Evolutionary conservation across 2,329 filamentous ascomycete species (phyloP).

Genomic region (Beauveria caledonica): DNA sequence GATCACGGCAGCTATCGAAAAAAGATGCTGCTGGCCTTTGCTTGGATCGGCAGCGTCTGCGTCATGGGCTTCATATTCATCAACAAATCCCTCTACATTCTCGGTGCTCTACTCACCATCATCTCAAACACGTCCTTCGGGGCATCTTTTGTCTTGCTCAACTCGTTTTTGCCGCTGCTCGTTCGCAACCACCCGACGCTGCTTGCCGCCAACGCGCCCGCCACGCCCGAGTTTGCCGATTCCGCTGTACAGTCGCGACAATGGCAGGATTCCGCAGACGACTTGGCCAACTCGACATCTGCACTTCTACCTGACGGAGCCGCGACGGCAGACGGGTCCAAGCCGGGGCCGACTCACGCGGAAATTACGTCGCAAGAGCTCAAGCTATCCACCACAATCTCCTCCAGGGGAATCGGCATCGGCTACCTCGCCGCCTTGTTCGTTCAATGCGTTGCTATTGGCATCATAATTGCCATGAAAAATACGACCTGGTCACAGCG

Average conservation of each 20-base stretch:
- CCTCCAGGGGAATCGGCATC: conserved; percentile 85
- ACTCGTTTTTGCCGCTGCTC: conserved; percentile 87
- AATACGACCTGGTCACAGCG: conserved; percentile 81
- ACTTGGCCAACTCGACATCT: conserved; percentile 35
- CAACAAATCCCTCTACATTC: conserved; percentile 63
- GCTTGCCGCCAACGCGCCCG: conserved; percentile 20
- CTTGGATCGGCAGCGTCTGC: conserved; percentile 66
- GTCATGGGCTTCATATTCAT: conserved; percentile 88
- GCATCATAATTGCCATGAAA: conserved; percentile 62
- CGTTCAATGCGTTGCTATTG: conserved; percentile 72
- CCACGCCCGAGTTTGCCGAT: conserved; percentile 24
- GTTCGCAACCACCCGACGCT: conserved; percentile 71
- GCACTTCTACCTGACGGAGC: conserved; percentile 35
- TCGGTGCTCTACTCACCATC: conserved; percentile 79
- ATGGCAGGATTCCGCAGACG: conserved; percentile 25
- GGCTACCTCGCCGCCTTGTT: conserved; percentile 84
- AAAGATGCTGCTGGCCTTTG: conserved; percentile 77
- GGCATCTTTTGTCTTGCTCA: conserved; percentile 88
- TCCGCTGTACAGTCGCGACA: conserved; percentile 27
- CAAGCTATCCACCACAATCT: conserved; percentile 80
- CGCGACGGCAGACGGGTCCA: conserved; percentile 20
- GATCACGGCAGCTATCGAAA: conserved; percentile 93
- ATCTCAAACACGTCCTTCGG: conserved; percentile 91
- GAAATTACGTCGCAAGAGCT: conserved; percentile 59
- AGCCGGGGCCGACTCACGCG: conserved; percentile 33